Evolutionary conservation across 2,329 filamentous ascomycete genomes (phyloP).

Genomic region (Colletotrichum gloeosporioides): DNA sequence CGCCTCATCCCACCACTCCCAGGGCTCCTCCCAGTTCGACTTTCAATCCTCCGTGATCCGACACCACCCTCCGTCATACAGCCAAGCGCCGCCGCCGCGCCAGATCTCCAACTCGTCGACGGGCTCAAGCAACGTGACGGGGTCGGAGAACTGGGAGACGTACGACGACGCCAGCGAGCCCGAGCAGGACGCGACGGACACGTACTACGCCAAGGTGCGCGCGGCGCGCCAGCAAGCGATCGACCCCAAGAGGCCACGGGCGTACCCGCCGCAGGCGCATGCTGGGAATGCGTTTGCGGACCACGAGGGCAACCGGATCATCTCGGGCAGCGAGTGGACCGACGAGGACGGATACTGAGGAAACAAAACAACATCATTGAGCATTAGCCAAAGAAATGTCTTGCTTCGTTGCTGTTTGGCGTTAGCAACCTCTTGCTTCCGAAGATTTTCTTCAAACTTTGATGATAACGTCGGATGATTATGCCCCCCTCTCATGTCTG

Average conservation of each 20-base stretch:
- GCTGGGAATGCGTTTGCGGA: constrained; percentile 56
- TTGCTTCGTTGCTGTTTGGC: background rate
- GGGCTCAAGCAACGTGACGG: constrained; percentile 77
- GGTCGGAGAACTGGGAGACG: constrained; percentile 97
- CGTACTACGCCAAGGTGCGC: constrained; percentile 80
- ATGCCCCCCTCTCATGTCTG: constrained; percentile 5
- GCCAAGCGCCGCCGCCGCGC: constrained; percentile 53
- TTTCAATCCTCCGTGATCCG: constrained; percentile 46
- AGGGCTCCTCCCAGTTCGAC: constrained; percentile 39
- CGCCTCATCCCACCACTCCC: constrained; percentile 37
- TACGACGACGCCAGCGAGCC: constrained; percentile 86
- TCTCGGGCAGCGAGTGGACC: constrained; percentile 71
- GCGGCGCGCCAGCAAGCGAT: constrained; percentile 71
- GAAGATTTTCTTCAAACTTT: background rate
- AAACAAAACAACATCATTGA: background rate
- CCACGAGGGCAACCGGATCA: constrained; percentile 64
- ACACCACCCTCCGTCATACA: constrained; percentile 42
- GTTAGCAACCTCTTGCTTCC: background rate
- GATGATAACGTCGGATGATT: constrained; percentile 22
- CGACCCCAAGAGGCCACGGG: constrained; percentile 59
- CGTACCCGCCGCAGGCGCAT: constrained; percentile 56
- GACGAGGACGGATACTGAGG: constrained; percentile 65
- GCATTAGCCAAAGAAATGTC: background rate
- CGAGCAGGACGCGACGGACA: constrained; percentile 76
- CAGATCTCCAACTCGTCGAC: constrained; percentile 79